Evolutionary conservation across 2,329 filamentous ascomycete species (phyloP).

Genomic region (Diaporthe sp.): DNA sequence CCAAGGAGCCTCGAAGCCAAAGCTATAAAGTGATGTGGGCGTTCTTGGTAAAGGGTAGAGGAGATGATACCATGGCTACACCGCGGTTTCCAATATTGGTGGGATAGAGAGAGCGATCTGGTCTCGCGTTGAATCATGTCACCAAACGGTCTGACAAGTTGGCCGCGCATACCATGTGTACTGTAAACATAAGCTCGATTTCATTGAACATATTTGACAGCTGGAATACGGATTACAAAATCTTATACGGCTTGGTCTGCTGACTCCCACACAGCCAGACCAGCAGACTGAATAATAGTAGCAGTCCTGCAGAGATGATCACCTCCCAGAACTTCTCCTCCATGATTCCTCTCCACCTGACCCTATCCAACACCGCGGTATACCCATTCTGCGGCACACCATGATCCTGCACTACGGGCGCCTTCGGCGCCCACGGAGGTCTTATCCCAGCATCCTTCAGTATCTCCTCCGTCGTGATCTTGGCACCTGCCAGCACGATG

Average conservation of each 20-base stretch:
- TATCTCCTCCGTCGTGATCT: slow-evolving; percentile 62
- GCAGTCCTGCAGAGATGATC: neutral
- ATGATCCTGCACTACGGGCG: slow-evolving; percentile 37
- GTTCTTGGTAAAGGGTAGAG: neutral
- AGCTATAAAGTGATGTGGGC: slow-evolving; percentile 17
- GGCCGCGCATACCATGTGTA: neutral
- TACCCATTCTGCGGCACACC: slow-evolving; percentile 37
- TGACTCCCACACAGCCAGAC: neutral
- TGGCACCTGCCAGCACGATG: slow-evolving; percentile 76
- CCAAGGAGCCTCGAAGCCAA: slow-evolving; percentile 16
- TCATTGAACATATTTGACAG: neutral
- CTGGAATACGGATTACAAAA: neutral
- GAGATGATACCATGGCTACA: neutral
- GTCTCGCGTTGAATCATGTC: neutral
- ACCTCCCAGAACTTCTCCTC: slow-evolving; percentile 22
- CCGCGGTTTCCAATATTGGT: too few species aligned
- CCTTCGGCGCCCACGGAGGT: slow-evolving; percentile 43
- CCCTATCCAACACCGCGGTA: slow-evolving; percentile 33
- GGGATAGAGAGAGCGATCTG: neutral
- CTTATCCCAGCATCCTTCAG: slow-evolving; percentile 46
- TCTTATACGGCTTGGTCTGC: neutral
- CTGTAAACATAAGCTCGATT: neutral
- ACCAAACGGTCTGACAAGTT: neutral
- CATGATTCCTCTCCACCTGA: slow-evolving; percentile 25
- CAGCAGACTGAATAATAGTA: neutral